Base-by-base conservation (phyloP, 306 rosid genomes). In the Abrus precatorius region DNA sequence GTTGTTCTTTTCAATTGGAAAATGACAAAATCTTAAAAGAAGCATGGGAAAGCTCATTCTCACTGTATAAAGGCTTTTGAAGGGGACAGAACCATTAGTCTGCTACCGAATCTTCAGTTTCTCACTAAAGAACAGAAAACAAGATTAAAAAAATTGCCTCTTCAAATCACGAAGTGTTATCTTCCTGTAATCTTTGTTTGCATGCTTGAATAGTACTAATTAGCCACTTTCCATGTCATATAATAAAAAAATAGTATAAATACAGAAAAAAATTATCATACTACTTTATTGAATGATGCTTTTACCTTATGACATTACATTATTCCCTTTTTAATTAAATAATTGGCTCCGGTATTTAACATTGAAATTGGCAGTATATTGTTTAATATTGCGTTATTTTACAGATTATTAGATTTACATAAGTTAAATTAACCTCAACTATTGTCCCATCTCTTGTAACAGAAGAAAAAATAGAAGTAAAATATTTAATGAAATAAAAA, bases 31-130 rank as follows among this genome's bases (percentile, higher is more conserved):
- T 78, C 59, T 45, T 77, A 84, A 89, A 28, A 88, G 88, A 83
- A 72, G 77, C 77, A 75, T 62, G 85, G 68, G 92, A 94, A 90
- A 92, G 93, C 94, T 92, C 97, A 87, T 86, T 86, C 88, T 88
- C 93, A 85, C 92, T 89, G 94, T 90, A 70, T 45, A 77, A 85
- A 86, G 88, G 80, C 36, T 75, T 77, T 52, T 45, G 75, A 75
- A 87, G 86, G 97, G 85, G 93, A 92, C 93, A 91, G 61, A 87
- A 76, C 77, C 74, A 77, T 79, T 61, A 72, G 74, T 81, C 97
- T 85, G 79, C 85, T 70, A 67, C 77, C 82, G 95, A 94, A 94
- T 94, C 97, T 92, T 87, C 89, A 84, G 77, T 90, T 88, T 84
- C 82, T 88, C 89, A 65, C 92, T 78, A 85, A 79, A 84, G 52